Conservation (phyloP, 352 stramenopile genomes). For the Phytopythium boreale region DNA sequence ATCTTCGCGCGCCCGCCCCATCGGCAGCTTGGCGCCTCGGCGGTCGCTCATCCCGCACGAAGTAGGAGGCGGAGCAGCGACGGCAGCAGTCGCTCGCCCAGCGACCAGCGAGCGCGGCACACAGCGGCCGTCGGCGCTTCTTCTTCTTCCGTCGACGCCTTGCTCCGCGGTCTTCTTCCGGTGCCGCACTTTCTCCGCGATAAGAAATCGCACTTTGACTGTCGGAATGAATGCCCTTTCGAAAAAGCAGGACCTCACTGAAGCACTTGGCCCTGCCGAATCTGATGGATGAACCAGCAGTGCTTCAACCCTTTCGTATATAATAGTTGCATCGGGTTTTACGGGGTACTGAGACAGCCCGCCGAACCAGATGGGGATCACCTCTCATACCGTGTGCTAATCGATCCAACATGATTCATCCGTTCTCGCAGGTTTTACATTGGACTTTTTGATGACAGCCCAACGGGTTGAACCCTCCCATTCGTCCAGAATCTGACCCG, state of each 20-base stretch:
- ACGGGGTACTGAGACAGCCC: too few relatives aligned
- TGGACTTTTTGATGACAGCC: too few relatives aligned
- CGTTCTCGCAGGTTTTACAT: too few relatives aligned
- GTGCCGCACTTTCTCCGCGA: background rate
- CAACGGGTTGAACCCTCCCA: too few relatives aligned
- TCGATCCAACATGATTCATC: too few relatives aligned
- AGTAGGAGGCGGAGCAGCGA: too few relatives aligned
- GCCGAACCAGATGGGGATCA: too few relatives aligned
- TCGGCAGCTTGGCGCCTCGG: slow-evolving; percentile 5
- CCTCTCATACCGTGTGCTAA: too few relatives aligned
- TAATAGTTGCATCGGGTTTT: background rate
- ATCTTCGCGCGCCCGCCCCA: slow-evolving; percentile 25
- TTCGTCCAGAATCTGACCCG: too few relatives aligned
- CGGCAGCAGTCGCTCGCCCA: background rate
- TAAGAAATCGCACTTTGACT: background rate
- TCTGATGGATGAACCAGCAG: background rate
- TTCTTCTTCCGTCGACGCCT: background rate
- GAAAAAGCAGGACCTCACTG: background rate
- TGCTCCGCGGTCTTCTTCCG: background rate
- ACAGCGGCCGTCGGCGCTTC: background rate
- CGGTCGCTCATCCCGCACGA: slow-evolving; percentile 1
- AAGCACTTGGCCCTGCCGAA: background rate
- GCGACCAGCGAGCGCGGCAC: background rate
- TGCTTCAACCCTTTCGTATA: background rate
- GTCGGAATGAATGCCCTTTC: background rate